Conservation (phyloP, 306 rosid genomes). For the Dryas octopetala region DNA sequence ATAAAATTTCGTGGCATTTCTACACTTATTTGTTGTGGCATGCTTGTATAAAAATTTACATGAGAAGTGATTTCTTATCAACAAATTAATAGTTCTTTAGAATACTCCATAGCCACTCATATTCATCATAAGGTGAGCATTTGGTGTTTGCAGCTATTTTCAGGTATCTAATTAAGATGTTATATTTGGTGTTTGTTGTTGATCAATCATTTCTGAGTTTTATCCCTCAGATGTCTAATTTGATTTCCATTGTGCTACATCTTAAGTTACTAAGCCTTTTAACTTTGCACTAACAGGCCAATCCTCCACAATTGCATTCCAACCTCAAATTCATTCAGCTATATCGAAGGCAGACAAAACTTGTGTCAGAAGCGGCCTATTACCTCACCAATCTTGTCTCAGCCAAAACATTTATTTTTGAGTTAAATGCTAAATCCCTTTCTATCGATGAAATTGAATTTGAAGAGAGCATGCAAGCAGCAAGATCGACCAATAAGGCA, state of each 20-base stretch:
- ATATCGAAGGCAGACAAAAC: conserved; percentile 64
- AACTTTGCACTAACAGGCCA: conserved; percentile 42
- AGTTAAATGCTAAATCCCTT: conserved; percentile 52
- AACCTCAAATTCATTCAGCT: conserved; percentile 64
- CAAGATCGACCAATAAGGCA: conserved; percentile 33
- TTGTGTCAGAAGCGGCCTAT: conserved; percentile 55
- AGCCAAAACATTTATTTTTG: conserved; percentile 53
- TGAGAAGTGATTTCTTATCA: background rate
- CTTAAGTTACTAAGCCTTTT: conserved; percentile 12
- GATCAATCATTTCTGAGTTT: background rate
- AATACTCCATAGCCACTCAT: background rate
- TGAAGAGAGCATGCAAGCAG: conserved; percentile 62
- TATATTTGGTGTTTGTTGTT: background rate
- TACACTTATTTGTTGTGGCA: background rate
- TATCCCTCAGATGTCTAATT: background rate
- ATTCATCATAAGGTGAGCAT: background rate
- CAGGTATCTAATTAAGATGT: background rate
- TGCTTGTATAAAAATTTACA: background rate
- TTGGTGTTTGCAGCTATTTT: background rate
- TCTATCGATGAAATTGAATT: conserved; percentile 53
- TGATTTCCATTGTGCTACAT: conserved; percentile 6
- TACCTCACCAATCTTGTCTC: conserved; percentile 60
- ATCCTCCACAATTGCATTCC: conserved; percentile 75
- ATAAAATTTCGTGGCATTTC: background rate
- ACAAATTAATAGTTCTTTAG: background rate